phyloP scores from a whole-genome alignment of 2,329 filamentous ascomycete species.

The Fusarium sp. region DNA sequence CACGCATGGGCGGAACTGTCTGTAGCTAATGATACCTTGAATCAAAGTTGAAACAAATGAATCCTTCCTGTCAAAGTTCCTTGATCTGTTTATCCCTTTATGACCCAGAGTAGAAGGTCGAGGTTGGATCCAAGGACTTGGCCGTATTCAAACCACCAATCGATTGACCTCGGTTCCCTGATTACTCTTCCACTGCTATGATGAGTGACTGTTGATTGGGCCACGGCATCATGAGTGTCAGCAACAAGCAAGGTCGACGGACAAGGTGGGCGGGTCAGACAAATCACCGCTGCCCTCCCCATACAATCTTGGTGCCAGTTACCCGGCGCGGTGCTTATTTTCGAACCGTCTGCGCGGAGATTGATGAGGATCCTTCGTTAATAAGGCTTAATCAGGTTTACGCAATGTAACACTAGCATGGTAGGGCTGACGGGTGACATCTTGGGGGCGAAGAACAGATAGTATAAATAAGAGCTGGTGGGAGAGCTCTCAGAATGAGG shows the following conservation, averaged over 20 bases:
- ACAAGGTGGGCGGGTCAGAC: not conserved
- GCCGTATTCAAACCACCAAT: not conserved
- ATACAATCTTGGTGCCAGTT: not conserved
- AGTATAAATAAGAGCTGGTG: not conserved
- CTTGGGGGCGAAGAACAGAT: not conserved
- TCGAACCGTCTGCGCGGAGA: not conserved
- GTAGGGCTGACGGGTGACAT: slow-evolving; percentile 3
- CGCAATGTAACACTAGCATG: not conserved
- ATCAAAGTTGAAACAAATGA: slow-evolving; percentile 9
- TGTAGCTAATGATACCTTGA: slow-evolving; percentile 35
- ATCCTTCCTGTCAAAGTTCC: not conserved
- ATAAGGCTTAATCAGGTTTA: not conserved
- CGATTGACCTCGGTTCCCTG: not conserved
- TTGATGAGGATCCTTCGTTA: not conserved
- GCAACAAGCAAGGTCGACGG: not conserved
- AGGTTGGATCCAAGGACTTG: not conserved
- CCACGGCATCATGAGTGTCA: not conserved
- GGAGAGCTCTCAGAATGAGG: not conserved
- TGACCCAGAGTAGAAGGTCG: not conserved
- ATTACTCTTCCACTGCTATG: not conserved
- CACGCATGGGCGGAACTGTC: slow-evolving; percentile 28
- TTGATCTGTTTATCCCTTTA: not conserved
- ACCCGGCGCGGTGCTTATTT: not conserved
- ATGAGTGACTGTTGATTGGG: not conserved
- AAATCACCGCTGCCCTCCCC: not conserved